Base-by-base conservation (phyloP, 257 asterid genomes). In the Eustoma russellianum region DNA sequence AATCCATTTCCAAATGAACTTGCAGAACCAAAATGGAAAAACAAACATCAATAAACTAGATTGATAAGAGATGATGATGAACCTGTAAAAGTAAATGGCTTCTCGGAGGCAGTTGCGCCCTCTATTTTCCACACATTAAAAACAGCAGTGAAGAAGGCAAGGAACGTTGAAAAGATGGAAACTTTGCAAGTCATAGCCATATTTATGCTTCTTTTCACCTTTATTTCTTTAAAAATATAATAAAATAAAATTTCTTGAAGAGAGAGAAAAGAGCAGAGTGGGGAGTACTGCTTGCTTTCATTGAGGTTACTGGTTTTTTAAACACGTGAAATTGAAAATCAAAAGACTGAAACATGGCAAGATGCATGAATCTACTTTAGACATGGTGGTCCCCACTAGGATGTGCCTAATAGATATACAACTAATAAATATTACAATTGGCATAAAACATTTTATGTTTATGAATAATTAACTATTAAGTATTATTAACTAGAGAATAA, bases 291-390 rank as follows among this genome's bases (percentile, higher is more conserved):
- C 6, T 40, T 17, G 15, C 1, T 40, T 38, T 40, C 1, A 11
- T 10, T 40, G 47, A 54, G 17, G 48, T 33, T 9, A 35, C 28
- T 7, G 34, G 13, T 54, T n/a, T 40, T 28, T 9, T 54, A 4
- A 7, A 38, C 48, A 7, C 10, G 19, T 18, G 60, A 54, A 63
- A 54, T 12, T 24, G 45, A 60, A 53, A 62, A 62, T 18, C 11
- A 15, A 17, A 14, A 11, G 38, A 38, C 61, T 38, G 46, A 48
- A 63, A 63, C 43, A 47, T 47, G 51, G 61, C 3, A 35, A 54
- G 51, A 49, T 54, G 48, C 68, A 63, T 63, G 68, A 0, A 63
- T 63, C 61, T 47, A n/a, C 60, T 45, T 52, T 3, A 45, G 51
- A 9, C 17, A 17, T 33, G 38, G 53, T 33, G 53, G 59, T 9